Evolutionary conservation across 2,329 filamentous ascomycete species (phyloP).

Genomic region (Alternaria tenuissima): DNA sequence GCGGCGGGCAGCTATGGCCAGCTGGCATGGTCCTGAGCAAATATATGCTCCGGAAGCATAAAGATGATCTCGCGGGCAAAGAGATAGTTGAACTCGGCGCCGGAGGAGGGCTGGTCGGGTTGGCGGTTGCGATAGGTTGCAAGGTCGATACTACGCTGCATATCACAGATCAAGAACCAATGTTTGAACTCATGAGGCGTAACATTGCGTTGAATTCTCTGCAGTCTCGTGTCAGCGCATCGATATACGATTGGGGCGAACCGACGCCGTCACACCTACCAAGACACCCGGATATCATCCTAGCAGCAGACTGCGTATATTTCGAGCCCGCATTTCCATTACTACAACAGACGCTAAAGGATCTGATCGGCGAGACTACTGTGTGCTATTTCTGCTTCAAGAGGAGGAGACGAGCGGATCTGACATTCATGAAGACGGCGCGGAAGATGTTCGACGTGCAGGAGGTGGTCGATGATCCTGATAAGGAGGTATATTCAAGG

Average conservation of each 20-base stretch:
- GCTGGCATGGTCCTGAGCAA: slow-evolving; percentile 87
- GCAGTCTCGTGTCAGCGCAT: slow-evolving; percentile 67
- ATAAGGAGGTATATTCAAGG: slow-evolving; percentile 54
- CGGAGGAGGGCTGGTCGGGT: slow-evolving; percentile 84
- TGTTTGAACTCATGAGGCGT: slow-evolving; percentile 84
- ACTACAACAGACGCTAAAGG: slow-evolving; percentile 77
- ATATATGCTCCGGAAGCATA: slow-evolving; percentile 81
- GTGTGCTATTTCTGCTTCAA: slow-evolving; percentile 94
- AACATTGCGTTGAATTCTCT: slow-evolving; percentile 87
- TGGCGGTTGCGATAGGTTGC: slow-evolving; percentile 67
- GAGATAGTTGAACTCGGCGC: slow-evolving; percentile 92
- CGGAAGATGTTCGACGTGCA: slow-evolving; percentile 59
- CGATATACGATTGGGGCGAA: slow-evolving; percentile 80
- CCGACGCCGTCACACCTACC: slow-evolving; percentile 52
- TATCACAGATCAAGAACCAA: slow-evolving; percentile 87
- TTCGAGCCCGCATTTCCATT: slow-evolving; percentile 95
- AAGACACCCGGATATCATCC: slow-evolving; percentile 76
- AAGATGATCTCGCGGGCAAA: slow-evolving; percentile 68
- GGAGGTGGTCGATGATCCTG: slow-evolving; percentile 59
- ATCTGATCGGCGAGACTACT: slow-evolving; percentile 71
- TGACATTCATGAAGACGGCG: slow-evolving; percentile 61
- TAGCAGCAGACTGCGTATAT: slow-evolving; percentile 77
- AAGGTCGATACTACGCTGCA: slow-evolving; percentile 67
- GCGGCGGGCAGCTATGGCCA: slow-evolving; percentile 93
- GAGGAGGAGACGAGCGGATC: slow-evolving; percentile 77